Percentiles rank a stretch among this genome's conserved stretches.
Evolutionary conservation across 139 green algal genomes (phyloP).

Genomic region (Chlorella sorokiniana): DNA sequence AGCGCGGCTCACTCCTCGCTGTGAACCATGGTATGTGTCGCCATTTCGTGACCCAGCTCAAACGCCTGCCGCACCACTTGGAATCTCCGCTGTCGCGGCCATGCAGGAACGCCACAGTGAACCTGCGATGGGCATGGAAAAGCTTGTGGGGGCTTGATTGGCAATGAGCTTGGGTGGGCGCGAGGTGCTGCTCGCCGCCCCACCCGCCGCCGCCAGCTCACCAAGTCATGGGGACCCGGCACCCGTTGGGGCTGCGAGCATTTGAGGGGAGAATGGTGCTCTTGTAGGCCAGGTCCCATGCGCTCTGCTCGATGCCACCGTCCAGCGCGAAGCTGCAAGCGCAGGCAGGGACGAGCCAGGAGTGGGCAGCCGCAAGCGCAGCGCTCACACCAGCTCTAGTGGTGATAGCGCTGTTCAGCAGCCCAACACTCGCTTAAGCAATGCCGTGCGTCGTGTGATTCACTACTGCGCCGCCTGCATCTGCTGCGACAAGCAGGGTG

Average conservation of each 20-base stretch:
- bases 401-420: too few relatives aligned
- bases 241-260: constrained; percentile 2
- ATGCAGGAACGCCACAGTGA: constrained; percentile 1
- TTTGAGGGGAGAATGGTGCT: background rate
- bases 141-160: background rate
- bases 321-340: background rate
- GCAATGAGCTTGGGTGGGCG: background rate
- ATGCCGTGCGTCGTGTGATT: too few relatives aligned
- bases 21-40: background rate
- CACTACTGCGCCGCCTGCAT: too few relatives aligned
- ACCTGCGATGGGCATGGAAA: background rate
- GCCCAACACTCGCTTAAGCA: too few relatives aligned
- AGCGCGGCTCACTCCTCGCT: background rate
- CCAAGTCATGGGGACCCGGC: constrained; percentile 13
- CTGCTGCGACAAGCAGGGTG: too few relatives aligned
- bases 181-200: background rate
- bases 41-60: constrained; percentile 5
- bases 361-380: background rate
- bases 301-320: constrained; percentile 2
- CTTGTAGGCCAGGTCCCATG: constrained; percentile 7
- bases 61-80: constrained; percentile 1
- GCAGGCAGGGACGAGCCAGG: background rate
- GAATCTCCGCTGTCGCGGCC: constrained; percentile 2
- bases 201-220: background rate
- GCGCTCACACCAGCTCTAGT: too few relatives aligned